phyloP scores from a whole-genome alignment of 2,329 filamentous ascomycete species.

The Venturia oleaginea region DNA sequence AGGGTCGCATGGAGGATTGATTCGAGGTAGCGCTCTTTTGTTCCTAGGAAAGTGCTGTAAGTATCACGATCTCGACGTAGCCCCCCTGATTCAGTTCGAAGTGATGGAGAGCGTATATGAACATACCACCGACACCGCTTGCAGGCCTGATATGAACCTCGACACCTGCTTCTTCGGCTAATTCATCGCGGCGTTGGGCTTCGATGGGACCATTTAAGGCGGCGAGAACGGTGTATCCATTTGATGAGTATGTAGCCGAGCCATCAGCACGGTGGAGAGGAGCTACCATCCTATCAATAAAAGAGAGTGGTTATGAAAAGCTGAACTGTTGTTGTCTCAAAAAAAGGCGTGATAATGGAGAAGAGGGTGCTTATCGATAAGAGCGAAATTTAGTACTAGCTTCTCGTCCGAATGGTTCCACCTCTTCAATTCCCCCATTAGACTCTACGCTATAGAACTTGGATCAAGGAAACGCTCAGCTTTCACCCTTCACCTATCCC shows the following conservation, averaged over 20 bases:
- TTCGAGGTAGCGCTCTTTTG: conserved; percentile 64
- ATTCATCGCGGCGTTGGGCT: conserved; percentile 77
- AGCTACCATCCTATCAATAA: not conserved
- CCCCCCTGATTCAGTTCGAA: not conserved
- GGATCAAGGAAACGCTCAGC: too few relatives aligned
- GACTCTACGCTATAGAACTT: too few relatives aligned
- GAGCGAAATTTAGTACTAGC: not conserved
- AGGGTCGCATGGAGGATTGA: conserved; percentile 62
- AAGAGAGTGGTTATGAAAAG: not conserved
- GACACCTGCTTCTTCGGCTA: conserved; percentile 81
- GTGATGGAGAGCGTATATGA: not conserved
- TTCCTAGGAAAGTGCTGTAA: conserved; percentile 23
- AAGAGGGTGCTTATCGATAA: not conserved
- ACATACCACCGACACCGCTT: conserved; percentile 68
- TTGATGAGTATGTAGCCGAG: conserved; percentile 66
- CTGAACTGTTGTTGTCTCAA: not conserved
- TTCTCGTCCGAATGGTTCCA: too few relatives aligned
- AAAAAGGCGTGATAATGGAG: not conserved
- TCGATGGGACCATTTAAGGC: conserved; percentile 92
- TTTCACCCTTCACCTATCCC: too few relatives aligned
- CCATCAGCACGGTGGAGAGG: conserved; percentile 63
- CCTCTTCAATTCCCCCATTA: too few relatives aligned
- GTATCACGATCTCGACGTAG: not conserved
- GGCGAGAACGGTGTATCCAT: conserved; percentile 72
- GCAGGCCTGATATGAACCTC: conserved; percentile 86